phyloP scores from a whole-genome alignment of 163 green algal genomes.

The Chlorella variabilis region DNA sequence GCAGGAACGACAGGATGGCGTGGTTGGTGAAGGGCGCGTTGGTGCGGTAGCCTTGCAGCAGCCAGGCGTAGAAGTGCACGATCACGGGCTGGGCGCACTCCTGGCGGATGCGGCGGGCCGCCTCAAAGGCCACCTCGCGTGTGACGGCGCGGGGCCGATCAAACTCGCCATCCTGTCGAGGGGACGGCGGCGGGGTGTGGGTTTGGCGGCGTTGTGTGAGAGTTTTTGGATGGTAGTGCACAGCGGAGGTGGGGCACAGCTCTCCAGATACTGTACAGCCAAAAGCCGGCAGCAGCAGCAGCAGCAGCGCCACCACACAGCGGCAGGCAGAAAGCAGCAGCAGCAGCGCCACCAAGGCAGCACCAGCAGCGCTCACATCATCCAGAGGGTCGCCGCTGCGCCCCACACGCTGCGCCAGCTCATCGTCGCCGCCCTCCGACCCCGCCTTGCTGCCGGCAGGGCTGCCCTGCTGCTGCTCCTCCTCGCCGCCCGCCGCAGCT shows the following conservation, averaged over 20 bases:
- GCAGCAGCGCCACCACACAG: too few relatives aligned
- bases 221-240: too few relatives aligned
- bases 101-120: slow-evolving; percentile 57
- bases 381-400: slow-evolving; percentile 4
- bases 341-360: too few relatives aligned
- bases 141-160: slow-evolving; percentile 19
- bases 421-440: not conserved
- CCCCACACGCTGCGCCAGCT: slow-evolving; percentile 10
- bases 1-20: slow-evolving; percentile 69
- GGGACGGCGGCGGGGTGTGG: not conserved
- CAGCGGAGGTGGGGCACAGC: too few relatives aligned
- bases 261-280: too few relatives aligned
- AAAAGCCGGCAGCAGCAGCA: too few relatives aligned
- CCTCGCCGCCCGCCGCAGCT: not conserved
- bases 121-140: slow-evolving; percentile 64
- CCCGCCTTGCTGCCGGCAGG: not conserved
- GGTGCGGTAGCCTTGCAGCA: slow-evolving; percentile 72
- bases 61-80: slow-evolving; percentile 81
- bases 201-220: too few relatives aligned
- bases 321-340: too few relatives aligned
- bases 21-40: slow-evolving; percentile 71
- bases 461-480: not conserved
- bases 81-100: slow-evolving; percentile 75
- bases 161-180: slow-evolving; percentile 18
- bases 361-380: not conserved